Percentiles rank a stretch among this genome's conserved stretches.
phyloP scores from a whole-genome alignment of 2,329 filamentous ascomycete genomes.

The Teratosphaeria destructans region DNA sequence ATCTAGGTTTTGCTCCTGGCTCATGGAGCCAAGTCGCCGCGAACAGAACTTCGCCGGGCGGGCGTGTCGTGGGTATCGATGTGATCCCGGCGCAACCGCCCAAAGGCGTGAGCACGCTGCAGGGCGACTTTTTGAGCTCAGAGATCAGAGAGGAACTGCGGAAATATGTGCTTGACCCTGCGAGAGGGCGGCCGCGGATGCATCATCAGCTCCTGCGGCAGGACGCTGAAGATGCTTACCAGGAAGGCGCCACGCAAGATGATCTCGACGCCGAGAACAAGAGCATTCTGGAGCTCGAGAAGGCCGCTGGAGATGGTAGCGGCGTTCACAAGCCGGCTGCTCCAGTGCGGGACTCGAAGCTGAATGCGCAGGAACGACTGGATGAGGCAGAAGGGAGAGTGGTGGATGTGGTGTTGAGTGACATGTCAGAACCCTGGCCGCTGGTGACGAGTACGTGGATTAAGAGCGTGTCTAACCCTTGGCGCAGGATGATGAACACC shows the following conservation, averaged over 20 bases:
- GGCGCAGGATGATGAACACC: constrained; percentile 98
- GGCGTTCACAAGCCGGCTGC: constrained; percentile 6
- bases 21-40: constrained; percentile 69
- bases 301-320: constrained; percentile 15
- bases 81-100: constrained; percentile 88
- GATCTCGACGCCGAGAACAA: constrained; percentile 33
- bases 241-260: constrained; percentile 25
- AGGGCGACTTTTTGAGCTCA: constrained; percentile 80
- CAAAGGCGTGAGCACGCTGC: constrained; percentile 82
- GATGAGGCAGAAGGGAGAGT: constrained; percentile 38
- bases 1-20: constrained; percentile 69
- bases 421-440: constrained; percentile 97
- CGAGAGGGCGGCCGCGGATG: constrained; percentile 41
- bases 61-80: constrained; percentile 81
- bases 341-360: neutral
- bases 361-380: constrained; percentile 14
- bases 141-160: constrained; percentile 66
- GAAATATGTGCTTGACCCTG: constrained; percentile 59
- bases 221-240: constrained; percentile 14
- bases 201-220: constrained; percentile 13
- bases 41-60: constrained; percentile 60
- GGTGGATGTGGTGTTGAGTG: constrained; percentile 90
- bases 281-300: constrained; percentile 59
- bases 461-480: constrained; percentile 89
- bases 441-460: constrained; percentile 68